Base-by-base conservation (phyloP, 306 rosid species). In the Spatholobus suberectus region DNA sequence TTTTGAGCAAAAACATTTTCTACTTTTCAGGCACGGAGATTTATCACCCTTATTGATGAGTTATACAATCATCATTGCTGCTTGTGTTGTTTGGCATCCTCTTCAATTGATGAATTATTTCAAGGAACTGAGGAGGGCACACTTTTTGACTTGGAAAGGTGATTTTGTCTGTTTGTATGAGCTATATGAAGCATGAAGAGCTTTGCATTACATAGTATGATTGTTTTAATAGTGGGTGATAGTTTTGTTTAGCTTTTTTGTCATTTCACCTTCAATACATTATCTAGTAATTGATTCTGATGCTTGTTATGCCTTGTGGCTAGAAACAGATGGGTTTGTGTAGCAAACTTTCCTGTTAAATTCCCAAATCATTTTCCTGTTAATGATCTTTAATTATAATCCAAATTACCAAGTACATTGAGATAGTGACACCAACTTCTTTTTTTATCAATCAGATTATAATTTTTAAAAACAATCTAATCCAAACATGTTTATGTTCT, bases 91-190 rank as follows among this genome's bases (percentile, higher is more conserved):
- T 91, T 81, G 80, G 96, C 98, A 70, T 94, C 97, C 79, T 84
- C 97, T 80, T 84, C 97, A 79, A 91, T 94, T 85, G 99, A 96
- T 65, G 94, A 91, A 55, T 86, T 93, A 85, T 96, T 96, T 89
- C 97, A 96, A 87, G 97, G 99, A 89, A 94, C 98, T 6, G 96
- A 92, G 69, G 98, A 96, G 79, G 99, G 99, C 46, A 76, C 97
- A 73, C 99, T 94, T 77, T 93, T 96, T 84, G 94, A 93, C 91
- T 78, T 92, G 90, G 99, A 96, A 86, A 96, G 99, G 99, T 92
- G 79, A 80, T 67, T 84, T 70, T 81, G 32, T 65, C 40, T 26
- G 55, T 68, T 62, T 73, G 34, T 70, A n/a, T 69, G 54, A 62
- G 71, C 38, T 67, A 38, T 75, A 58, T 78, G 21, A 73, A 80